Conservation (phyloP, 2,329 filamentous ascomycete species). For the Colletotrichum cuscutae region DNA sequence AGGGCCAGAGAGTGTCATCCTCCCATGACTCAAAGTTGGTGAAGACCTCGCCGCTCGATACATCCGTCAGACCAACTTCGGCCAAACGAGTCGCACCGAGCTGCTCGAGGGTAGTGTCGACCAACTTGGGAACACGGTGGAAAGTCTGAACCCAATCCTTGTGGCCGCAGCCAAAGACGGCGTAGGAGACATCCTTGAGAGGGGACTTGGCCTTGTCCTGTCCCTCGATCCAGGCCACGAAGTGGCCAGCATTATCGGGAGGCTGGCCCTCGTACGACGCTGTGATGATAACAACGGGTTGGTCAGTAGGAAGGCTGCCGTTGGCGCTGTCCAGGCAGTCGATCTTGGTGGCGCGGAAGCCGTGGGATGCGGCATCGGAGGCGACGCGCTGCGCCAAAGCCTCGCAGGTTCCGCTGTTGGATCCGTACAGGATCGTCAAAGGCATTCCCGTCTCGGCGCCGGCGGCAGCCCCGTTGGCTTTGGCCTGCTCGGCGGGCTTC, state of each 20-base stretch:
- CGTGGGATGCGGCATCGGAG: conserved; percentile 62
- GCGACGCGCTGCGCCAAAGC: conserved; percentile 70
- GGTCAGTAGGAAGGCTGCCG: conserved; percentile 63
- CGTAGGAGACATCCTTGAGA: conserved; percentile 67
- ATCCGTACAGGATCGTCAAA: conserved; percentile 74
- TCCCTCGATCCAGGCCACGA: conserved; percentile 70
- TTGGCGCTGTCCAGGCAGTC: conserved; percentile 67
- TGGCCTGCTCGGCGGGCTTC: not conserved
- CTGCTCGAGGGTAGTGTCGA: conserved; percentile 63
- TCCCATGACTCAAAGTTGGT: conserved; percentile 75
- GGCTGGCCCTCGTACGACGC: conserved; percentile 78
- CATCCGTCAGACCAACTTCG: conserved; percentile 67
- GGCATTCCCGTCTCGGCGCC: conserved; percentile 41
- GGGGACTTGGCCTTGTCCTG: conserved; percentile 51
- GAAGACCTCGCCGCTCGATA: conserved; percentile 73
- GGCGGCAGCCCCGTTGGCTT: conserved; percentile 16
- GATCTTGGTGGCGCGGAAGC: conserved; percentile 62
- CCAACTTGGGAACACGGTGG: conserved; percentile 72
- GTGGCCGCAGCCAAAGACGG: conserved; percentile 73
- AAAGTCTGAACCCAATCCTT: conserved; percentile 71
- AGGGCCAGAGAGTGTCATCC: conserved; percentile 63
- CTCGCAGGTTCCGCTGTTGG: conserved; percentile 77
- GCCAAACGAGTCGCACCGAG: conserved; percentile 49
- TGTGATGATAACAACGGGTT: conserved; percentile 71
- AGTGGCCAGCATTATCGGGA: conserved; percentile 74